Conservation (phyloP, 75 land plant species). For the Selaginella moellendorffii region DNA sequence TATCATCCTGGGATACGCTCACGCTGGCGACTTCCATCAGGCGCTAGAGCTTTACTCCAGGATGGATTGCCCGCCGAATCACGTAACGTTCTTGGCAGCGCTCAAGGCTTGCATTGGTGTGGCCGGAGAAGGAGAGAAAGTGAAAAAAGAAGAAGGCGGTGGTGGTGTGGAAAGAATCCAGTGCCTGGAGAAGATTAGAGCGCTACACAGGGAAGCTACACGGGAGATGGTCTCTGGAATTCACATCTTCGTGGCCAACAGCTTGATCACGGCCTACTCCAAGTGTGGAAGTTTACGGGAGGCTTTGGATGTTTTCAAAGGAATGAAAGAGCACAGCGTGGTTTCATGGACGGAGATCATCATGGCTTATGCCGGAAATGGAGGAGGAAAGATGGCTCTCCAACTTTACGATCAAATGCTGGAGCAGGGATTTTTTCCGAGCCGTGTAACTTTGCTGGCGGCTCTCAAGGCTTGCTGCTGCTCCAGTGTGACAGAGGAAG, state of each 20-base stretch:
- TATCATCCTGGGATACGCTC: conserved; percentile 32
- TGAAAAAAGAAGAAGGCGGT: too few species aligned
- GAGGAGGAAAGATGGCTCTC: conserved; percentile 17
- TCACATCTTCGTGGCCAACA: too few species aligned
- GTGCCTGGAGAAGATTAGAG: neutral
- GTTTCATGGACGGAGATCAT: conserved; percentile 55
- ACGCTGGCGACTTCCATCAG: conserved; percentile 14
- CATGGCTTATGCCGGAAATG: conserved; percentile 27
- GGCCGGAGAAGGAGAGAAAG: neutral
- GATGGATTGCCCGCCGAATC: neutral
- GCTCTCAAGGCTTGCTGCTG: too few species aligned
- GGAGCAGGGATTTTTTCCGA: conserved; percentile 13
- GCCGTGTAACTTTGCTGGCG: too few species aligned
- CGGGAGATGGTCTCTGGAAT: conserved; percentile 21
- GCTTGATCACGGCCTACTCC: conserved; percentile 34
- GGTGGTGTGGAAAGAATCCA: too few species aligned
- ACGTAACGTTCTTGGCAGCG: too few species aligned
- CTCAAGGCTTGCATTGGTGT: too few species aligned
- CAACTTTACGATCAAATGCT: conserved; percentile 29
- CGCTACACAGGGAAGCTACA: conserved; percentile 26
- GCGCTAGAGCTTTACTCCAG: conserved; percentile 9
- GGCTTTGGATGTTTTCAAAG: conserved; percentile 24
- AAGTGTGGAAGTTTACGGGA: conserved; percentile 19
- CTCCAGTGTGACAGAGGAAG: too few species aligned
- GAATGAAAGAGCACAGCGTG: conserved; percentile 26